phyloP scores from a whole-genome alignment of 495 filamentous ascomycete species.

The Aspergillus sparsus region DNA sequence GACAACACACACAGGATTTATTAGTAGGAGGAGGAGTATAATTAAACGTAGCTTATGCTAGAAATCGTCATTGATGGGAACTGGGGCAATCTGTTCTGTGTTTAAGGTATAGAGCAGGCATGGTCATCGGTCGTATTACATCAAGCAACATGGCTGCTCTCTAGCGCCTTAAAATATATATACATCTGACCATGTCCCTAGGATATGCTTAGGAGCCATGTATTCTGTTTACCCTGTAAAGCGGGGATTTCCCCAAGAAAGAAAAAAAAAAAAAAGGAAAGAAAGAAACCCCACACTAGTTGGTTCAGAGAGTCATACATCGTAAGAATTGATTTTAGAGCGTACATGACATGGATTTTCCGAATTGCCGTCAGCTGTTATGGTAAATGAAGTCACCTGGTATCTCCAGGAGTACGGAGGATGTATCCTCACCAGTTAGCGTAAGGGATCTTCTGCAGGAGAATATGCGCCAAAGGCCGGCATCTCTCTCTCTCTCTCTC shows the following conservation, averaged over 20 bases:
- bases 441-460: background rate
- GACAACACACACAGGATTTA: background rate
- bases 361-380: background rate
- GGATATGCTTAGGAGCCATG: background rate
- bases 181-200: background rate
- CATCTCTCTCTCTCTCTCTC: background rate
- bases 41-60: background rate
- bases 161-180: background rate
- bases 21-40: too few relatives aligned
- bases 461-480: background rate
- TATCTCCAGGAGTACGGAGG: too few relatives aligned
- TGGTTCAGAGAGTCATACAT: too few relatives aligned
- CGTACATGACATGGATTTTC: background rate
- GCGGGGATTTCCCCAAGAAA: too few relatives aligned
- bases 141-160: background rate
- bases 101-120: background rate
- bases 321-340: too few relatives aligned
- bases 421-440: background rate
- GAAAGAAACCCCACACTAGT: too few relatives aligned
- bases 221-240: too few relatives aligned
- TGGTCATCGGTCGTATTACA: conserved; percentile 4
- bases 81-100: background rate
- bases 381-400: conserved; percentile 1
- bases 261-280: too few relatives aligned
- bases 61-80: background rate